Evolutionary conservation across 495 filamentous ascomycete species (phyloP), one percentile per base, ranked within the genome.

Genomic region (Podospora sp.): DNA sequence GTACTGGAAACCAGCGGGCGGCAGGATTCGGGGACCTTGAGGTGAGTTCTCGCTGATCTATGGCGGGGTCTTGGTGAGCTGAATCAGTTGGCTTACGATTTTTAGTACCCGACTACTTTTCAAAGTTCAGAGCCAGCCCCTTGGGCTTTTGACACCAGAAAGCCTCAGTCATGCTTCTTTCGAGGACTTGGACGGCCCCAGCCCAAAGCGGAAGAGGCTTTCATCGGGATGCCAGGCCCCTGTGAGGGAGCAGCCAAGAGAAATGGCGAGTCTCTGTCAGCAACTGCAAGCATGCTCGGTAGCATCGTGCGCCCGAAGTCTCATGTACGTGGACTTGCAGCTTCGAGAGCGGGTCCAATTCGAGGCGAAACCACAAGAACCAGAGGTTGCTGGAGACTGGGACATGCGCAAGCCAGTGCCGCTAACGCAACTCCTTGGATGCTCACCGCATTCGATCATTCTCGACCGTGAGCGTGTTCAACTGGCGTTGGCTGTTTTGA

Each of bases 61-160:
- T 22, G 18, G 9, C 6, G 3, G 20, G 51, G n/a, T n/a, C n/a
- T n/a, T n/a, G n/a, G n/a, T n/a, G n/a, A n/a, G n/a, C n/a, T n/a
- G n/a, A n/a, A n/a, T n/a, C n/a, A n/a, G n/a, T n/a, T n/a, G n/a
- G n/a, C n/a, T n/a, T n/a, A n/a, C n/a, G n/a, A 18, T 20, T 29
- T 9, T 14, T 18, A 65, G 62, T 2, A 46, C 56, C 36, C 62
- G 62, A n/a, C 29, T 56, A 0, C 51, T 65, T 1, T 65, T 65
- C 27, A 24, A 12, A 20, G 27, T 65, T 21, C 27, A 27, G 18
- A 16, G 22, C 18, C 27, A 46, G 49, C 62, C 53, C 21, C 6
- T 65, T 16, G 62, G 62, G 18, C 62, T 65, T 20, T 46, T 65
- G 62, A 65, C 62, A 7, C 62, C 62, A 25, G 62, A 65, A 22